phyloP scores from a whole-genome alignment of 2,329 filamentous ascomycete species.

The Thelonectria discophora region DNA sequence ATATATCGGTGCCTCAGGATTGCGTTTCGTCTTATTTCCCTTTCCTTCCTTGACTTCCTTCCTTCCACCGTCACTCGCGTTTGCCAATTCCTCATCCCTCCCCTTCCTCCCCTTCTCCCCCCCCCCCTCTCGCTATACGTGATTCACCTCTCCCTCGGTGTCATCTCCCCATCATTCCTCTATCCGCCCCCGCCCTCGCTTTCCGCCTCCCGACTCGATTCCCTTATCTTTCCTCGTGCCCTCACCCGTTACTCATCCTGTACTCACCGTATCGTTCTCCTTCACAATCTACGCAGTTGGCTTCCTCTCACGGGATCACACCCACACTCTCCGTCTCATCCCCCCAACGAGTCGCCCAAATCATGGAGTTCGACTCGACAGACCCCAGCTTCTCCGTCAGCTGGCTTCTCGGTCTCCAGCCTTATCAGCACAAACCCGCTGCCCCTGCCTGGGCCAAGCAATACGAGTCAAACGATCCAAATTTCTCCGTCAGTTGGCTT shows the following conservation, averaged over 20 bases:
- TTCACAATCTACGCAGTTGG: conserved; percentile 24
- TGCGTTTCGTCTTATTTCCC: conserved; percentile 24
- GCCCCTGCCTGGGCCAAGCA: conserved; percentile 39
- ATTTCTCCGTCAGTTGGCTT: conserved; percentile 44
- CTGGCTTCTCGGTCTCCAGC: conserved; percentile 42
- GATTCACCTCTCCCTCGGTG: conserved; percentile 9
- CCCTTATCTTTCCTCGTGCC: conserved; percentile 11
- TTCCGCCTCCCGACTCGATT: conserved; percentile 4
- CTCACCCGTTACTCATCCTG: conserved; percentile 19
- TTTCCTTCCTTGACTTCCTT: conserved; percentile 22
- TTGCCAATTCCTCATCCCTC: conserved; percentile 18
- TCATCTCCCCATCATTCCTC: not conserved
- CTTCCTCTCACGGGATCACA: conserved; percentile 21
- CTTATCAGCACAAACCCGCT: conserved; percentile 34
- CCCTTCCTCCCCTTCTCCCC: not conserved
- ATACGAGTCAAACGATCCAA: conserved; percentile 40
- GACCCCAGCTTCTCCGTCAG: conserved; percentile 43
- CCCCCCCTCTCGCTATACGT: conserved; percentile 7
- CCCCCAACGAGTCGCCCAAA: conserved; percentile 36
- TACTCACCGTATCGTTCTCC: conserved; percentile 2
- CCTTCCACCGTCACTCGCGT: conserved; percentile 6
- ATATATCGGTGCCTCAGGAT: conserved; percentile 29
- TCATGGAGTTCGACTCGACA: conserved; percentile 41
- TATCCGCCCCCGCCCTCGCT: conserved; percentile 12
- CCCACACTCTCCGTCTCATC: conserved; percentile 30